Conservation (phyloP, 73 alveolate genomes). For the Blepharisma japonicum region DNA sequence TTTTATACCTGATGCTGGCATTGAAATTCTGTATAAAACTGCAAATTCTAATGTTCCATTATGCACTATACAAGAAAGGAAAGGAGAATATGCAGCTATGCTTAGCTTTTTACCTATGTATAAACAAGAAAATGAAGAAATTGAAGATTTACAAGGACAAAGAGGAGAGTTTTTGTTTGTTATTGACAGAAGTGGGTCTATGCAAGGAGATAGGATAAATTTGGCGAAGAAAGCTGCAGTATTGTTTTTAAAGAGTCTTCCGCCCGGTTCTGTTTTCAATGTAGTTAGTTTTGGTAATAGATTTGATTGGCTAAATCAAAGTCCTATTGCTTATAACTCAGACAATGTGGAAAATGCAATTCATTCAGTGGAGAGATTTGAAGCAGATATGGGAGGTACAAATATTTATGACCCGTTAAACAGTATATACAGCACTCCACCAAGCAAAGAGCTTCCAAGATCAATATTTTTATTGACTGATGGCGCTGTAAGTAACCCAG, state of each 20-base stretch:
- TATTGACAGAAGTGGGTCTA: constrained; percentile 81
- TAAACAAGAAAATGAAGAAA: neutral
- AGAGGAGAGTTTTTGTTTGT: constrained; percentile 67
- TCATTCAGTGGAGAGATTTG: constrained; percentile 28
- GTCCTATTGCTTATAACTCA: constrained; percentile 53
- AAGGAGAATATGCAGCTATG: neutral
- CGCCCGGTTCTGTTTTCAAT: constrained; percentile 61
- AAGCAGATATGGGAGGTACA: constrained; percentile 90
- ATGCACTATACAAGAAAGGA: neutral
- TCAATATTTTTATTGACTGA: constrained; percentile 89
- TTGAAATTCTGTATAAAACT: neutral
- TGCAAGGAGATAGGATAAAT: constrained; percentile 64
- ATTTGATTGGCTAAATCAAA: constrained; percentile 44
- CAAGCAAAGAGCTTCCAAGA: constrained; percentile 43
- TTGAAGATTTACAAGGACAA: neutral
- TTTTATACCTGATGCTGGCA: neutral
- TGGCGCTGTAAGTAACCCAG: constrained; percentile 82
- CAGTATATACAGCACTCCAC: constrained; percentile 19
- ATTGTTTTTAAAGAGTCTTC: constrained; percentile 67
- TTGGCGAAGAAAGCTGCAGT: constrained; percentile 68
- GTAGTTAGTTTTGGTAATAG: constrained; percentile 59
- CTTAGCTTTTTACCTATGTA: neutral
- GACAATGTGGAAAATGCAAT: constrained; percentile 47
- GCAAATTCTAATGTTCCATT: neutral
- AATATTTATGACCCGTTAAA: constrained; percentile 72